A percentile compares a stretch with the other conserved stretches of the same genome.
Conservation (phyloP, 257 asterid genomes). For the Pogostemon cablin region DNA sequence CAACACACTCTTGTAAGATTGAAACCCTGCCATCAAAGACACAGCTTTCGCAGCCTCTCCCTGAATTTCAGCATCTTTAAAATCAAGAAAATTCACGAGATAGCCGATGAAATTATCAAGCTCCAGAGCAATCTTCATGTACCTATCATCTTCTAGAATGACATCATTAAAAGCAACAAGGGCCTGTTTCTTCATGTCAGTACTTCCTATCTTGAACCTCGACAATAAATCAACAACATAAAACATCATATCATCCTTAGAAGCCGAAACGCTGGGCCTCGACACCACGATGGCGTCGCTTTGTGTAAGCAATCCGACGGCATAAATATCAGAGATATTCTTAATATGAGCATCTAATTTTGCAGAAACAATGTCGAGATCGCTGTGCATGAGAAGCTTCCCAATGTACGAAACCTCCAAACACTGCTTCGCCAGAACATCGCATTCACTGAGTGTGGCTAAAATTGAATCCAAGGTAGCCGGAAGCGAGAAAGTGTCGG, state of each 20-base stretch:
- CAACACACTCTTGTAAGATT: conserved; percentile 41
- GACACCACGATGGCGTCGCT: conserved; percentile 74
- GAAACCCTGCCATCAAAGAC: conserved; percentile 53
- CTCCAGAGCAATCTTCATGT: conserved; percentile 52
- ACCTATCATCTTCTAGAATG: conserved; percentile 60
- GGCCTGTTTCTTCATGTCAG: conserved; percentile 79
- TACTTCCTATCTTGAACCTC: conserved; percentile 66
- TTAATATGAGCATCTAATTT: conserved; percentile 51
- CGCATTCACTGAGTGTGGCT: conserved; percentile 51
- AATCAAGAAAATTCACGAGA: conserved; percentile 75
- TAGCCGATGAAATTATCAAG: conserved; percentile 45
- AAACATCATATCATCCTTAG: conserved; percentile 66
- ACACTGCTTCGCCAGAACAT: conserved; percentile 54
- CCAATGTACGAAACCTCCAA: conserved; percentile 60
- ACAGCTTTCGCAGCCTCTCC: conserved; percentile 63
- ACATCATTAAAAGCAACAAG: conserved; percentile 59
- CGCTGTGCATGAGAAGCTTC: conserved; percentile 87
- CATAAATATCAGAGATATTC: conserved; percentile 56
- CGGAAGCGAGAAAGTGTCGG: conserved; percentile 50
- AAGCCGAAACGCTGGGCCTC: conserved; percentile 66
- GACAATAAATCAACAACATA: conserved; percentile 75
- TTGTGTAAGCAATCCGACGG: conserved; percentile 64
- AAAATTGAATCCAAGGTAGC: conserved; percentile 47
- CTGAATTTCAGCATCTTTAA: conserved; percentile 53
- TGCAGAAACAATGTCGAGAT: conserved; percentile 63